Evolutionary conservation across 148 eudicot species (phyloP).

Genomic region (Drosera capensis): DNA sequence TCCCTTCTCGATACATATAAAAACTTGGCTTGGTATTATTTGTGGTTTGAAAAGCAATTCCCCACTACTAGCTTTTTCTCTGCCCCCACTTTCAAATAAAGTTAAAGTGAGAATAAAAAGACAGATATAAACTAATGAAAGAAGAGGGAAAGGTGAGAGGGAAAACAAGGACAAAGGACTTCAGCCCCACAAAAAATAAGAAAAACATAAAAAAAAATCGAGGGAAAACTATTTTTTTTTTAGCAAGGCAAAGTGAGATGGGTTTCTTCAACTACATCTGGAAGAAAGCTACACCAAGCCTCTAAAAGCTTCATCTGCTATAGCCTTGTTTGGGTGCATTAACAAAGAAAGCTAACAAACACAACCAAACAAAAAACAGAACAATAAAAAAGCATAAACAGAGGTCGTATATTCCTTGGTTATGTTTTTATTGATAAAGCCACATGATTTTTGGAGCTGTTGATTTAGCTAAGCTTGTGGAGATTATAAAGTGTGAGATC

Average conservation of each 20-base stretch:
- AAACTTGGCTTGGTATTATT: not conserved
- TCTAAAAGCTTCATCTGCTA: not conserved
- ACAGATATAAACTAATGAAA: conserved; percentile 3
- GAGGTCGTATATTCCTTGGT: no score
- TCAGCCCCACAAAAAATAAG: conserved; percentile 5
- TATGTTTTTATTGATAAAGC: no score
- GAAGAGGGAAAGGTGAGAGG: not conserved
- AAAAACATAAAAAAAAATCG: not conserved
- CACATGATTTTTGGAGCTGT: no score
- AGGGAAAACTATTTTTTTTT: not conserved
- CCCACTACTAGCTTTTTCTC: conserved; percentile 8
- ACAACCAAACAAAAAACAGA: not conserved
- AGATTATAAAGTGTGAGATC: no score
- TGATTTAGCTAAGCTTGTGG: no score
- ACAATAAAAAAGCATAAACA: not conserved
- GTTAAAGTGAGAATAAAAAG: conserved; percentile 6
- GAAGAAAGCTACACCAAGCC: conserved; percentile 1
- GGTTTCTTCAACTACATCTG: conserved; percentile 1
- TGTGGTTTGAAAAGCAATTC: conserved; percentile 1
- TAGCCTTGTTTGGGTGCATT: conserved; percentile 2
- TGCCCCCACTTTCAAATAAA: conserved; percentile 4
- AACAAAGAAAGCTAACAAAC: conserved; percentile 3
- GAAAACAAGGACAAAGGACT: conserved; percentile 2
- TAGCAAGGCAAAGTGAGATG: not conserved
- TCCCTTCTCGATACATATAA: no score